Percentiles rank a stretch among this genome's conserved stretches.
Conservation (phyloP, 345 rosid species). For the Gossypioides kirkii region DNA sequence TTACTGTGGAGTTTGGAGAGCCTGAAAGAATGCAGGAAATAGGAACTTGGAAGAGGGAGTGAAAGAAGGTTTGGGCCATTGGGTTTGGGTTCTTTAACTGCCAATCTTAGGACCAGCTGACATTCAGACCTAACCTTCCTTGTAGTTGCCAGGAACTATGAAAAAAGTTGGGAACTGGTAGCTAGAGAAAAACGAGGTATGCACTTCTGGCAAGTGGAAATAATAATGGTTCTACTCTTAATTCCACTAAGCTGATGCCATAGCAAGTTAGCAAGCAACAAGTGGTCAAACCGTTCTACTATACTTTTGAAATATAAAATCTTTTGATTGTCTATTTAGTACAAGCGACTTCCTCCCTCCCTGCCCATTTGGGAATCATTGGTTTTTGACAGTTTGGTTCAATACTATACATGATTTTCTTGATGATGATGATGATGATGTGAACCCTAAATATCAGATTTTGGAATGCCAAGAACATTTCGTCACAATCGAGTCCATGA, state of each 20-base stretch:
- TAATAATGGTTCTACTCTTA: too few species aligned
- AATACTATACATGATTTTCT: slow-evolving; percentile 20
- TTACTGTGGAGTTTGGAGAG: not conserved
- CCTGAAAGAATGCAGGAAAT: not conserved
- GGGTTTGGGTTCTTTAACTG: slow-evolving; percentile 3
- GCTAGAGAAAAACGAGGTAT: not conserved
- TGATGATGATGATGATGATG: not conserved
- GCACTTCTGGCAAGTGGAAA: not conserved
- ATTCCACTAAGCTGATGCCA: not conserved
- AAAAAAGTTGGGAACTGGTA: not conserved
- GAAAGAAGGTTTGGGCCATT: not conserved
- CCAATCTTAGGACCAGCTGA: slow-evolving; percentile 22
- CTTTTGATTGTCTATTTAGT: not conserved
- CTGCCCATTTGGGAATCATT: not conserved
- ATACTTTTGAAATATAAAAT: not conserved
- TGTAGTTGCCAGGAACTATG: not conserved
- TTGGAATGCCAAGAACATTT: not conserved
- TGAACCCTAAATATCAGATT: not conserved
- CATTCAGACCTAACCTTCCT: slow-evolving; percentile 40
- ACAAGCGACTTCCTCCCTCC: not conserved
- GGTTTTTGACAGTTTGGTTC: not conserved
- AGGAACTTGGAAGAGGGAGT: not conserved
- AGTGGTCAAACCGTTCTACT: not conserved
- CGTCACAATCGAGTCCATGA: not conserved
- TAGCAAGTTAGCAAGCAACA: not conserved